Evolutionary conservation across 2,329 filamentous ascomycete species (phyloP).

Genomic region (Fusarium tjaetaba): DNA sequence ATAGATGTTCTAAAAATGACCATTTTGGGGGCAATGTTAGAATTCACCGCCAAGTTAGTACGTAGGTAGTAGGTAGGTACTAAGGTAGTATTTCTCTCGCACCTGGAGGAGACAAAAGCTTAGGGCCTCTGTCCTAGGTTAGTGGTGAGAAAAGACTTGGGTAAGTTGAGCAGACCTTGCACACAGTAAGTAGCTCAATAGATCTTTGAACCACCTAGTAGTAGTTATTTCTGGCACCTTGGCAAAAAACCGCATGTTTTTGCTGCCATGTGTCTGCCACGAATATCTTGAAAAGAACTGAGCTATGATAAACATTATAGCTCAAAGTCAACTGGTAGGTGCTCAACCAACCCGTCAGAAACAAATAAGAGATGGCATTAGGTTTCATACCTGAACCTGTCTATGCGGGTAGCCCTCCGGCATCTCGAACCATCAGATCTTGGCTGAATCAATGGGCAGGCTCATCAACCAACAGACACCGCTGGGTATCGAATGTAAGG

Average conservation of each 20-base stretch:
- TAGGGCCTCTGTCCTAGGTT: not conserved
- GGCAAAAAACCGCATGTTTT: not conserved
- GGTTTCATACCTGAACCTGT: not conserved
- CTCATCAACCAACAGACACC: not conserved
- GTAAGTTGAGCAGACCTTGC: not conserved
- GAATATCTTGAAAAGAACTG: not conserved
- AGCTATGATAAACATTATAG: not conserved
- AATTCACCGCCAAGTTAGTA: not conserved
- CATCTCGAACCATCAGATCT: not conserved
- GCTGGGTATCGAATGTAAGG: not conserved
- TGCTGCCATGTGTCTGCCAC: not conserved
- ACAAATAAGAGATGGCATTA: not conserved
- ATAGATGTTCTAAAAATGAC: not conserved
- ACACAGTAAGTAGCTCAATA: not conserved
- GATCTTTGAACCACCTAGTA: not conserved
- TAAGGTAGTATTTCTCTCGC: not conserved
- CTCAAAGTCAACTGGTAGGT: not conserved
- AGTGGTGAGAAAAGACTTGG: not conserved
- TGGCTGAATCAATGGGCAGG: not conserved
- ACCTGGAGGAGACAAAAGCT: not conserved
- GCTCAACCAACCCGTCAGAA: not conserved
- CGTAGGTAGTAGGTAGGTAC: not conserved
- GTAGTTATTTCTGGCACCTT: not conserved
- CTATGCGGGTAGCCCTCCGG: not conserved
- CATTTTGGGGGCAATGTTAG: not conserved